phyloP scores from a whole-genome alignment of 495 filamentous ascomycete species.

The Neurospora tetraspora region DNA sequence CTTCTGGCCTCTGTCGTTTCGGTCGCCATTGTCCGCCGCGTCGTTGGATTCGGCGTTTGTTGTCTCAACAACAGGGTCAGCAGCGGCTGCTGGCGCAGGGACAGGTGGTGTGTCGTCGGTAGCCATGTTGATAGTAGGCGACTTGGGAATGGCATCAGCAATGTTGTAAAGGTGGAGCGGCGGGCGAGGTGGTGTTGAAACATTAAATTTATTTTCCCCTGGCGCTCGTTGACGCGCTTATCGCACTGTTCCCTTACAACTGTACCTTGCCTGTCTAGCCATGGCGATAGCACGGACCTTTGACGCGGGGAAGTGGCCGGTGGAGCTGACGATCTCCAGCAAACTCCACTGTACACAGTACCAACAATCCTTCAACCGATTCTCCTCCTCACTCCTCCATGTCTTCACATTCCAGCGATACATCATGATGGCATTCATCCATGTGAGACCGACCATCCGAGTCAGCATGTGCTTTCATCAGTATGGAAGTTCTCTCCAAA shows the following conservation, averaged over 20 bases:
- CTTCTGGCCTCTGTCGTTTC: background rate
- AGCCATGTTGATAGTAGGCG: conserved; percentile 9
- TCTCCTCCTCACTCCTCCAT: background rate
- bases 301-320: background rate
- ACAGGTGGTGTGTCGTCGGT: conserved; percentile 9
- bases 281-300: background rate
- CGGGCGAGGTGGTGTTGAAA: background rate
- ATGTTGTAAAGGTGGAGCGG: background rate
- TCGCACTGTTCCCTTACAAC: background rate
- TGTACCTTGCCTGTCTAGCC: background rate
- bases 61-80: background rate
- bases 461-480: too few relatives aligned
- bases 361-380: too few relatives aligned
- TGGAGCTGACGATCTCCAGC: background rate
- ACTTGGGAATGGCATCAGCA: background rate
- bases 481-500: too few relatives aligned
- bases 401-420: background rate
- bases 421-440: too few relatives aligned
- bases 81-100: background rate
- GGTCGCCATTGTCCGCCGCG: conserved; percentile 10
- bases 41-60: background rate
- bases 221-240: background rate
- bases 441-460: too few relatives aligned
- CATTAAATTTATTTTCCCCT: background rate
- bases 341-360: background rate